Evolutionary conservation across 345 rosid genomes (phyloP), one percentile per base, ranked within the genome.

Genomic region (Moricandia moricandioides): DNA sequence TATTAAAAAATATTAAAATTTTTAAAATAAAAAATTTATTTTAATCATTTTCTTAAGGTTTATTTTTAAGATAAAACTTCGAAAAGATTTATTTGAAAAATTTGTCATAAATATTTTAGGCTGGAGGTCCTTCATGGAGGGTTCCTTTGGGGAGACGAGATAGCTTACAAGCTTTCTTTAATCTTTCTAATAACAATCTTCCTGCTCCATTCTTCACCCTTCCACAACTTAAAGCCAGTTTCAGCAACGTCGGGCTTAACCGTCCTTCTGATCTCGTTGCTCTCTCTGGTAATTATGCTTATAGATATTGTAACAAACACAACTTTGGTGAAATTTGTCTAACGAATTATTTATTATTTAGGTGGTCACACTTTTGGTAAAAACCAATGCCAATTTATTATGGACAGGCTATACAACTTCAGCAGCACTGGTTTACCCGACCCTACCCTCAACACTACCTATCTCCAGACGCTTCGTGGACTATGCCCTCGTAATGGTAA

Each of bases 281-380:
- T 27, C 79, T 76, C 1, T 76, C 79, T 0, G 79, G 79, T 76
- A 61, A 76, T 6, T 57, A n/a, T 39, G 3, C 8, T 0, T 47
- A 9, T 7, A 52, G 3, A 13, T 8, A 24, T 17, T 27, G 21
- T 34, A 49, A 56, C 14, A 47, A 56, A 66, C 24, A 21, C 24
- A 14, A 57, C 62, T 29, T 29, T n/a, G 11, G 34, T 70, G 17
- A 6, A 43, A 2, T 5, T 59, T 45, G 10, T 13, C 14, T 14
- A 12, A 11, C 40, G 13, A 47, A 6, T 34, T 35, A 82, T 33
- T 17, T 16, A 1, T 31, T 37, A 24, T 14, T 56, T 75, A 84
- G 94, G 92, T 9, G 82, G 83, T 49, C 96, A 88, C 68, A 83
- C 92, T 18, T 82, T 89, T 70, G 96, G 96, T 24, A 64, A 73